Evolutionary conservation across 2,329 filamentous ascomycete genomes (phyloP), one percentile per base, ranked within the genome.

Genomic region (Ceratocystis alfenasii): DNA sequence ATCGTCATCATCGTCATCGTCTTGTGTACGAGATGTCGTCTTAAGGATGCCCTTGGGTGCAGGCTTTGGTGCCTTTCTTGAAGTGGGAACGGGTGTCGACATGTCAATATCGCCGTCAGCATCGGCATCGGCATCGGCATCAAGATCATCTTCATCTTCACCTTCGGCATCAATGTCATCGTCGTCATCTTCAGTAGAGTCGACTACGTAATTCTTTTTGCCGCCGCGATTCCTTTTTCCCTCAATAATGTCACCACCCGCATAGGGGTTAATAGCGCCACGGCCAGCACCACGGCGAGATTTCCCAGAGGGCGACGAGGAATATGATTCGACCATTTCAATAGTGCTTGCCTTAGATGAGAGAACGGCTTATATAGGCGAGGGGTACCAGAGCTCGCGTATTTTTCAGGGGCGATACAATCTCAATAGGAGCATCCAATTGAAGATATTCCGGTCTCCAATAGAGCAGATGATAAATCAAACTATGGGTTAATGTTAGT

Each of bases 161-260:
- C 36, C 36, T 4, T 77, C 76, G 12, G 77, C 77, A 7, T 76
- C 78, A 8, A 69, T 68, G 2, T 69, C 70, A 1, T 78, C 78
- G 2, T 78, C 77, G 28, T 78, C 77, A n/a, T 78, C 77, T 46
- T 76, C 77, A 65, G 78, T 79, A 46, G 80, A 82, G 68, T 84
- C 82, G 28, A 85, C 80, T 45, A 83, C 80, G 65, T 85, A 85
- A 69, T 78, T 84, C 74, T 84, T 84, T 74, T 83, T 82, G 20
- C 77, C 78, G 5, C 79, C 80, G 7, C 81, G 78, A 67, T 80
- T 82, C 62, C 82, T 77, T 70, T 80, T 81, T 46, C 79, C 78
- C 30, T 77, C 74, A 20, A 81, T 72, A 62, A 81, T 79, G 70
- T 81, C 78, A 36, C 78, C 77, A 28, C 76, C 77, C 28, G 74